Percentiles rank a stretch among this genome's conserved stretches.
Evolutionary conservation across 208 protist genomes (phyloP).

Genomic region (Trypanosoma cruzi): DNA sequence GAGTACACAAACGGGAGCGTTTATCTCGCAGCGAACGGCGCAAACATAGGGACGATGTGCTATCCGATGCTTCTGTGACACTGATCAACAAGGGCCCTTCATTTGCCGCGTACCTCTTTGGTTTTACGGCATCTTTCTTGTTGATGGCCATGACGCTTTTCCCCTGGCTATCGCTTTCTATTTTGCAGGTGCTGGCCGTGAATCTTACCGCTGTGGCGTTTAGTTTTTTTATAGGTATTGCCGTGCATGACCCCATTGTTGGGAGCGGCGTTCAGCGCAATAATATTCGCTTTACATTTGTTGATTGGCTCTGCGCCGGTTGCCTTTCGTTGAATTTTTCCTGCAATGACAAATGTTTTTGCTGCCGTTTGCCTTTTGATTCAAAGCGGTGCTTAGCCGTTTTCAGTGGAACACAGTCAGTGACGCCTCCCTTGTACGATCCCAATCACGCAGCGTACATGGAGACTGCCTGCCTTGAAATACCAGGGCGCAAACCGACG

Average conservation of each 20-base stretch:
- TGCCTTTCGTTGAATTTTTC: constrained; percentile 79
- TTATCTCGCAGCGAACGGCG: not conserved
- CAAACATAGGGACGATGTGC: not conserved
- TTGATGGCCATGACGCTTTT: constrained; percentile 4
- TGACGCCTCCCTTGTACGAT: constrained; percentile 57
- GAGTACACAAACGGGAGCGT: not conserved
- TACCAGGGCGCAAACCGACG: not conserved
- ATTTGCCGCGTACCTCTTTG: constrained; percentile 42
- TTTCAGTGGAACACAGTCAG: constrained; percentile 46
- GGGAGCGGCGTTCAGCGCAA: constrained; percentile 61
- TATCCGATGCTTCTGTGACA: not conserved
- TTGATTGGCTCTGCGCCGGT: constrained; percentile 73
- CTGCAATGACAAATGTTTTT: constrained; percentile 65
- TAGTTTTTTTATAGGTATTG: constrained; percentile 45
- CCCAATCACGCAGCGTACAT: constrained; percentile 62
- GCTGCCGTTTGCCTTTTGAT: constrained; percentile 69
- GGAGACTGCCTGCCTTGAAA: constrained; percentile 27
- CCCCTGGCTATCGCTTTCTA: not conserved
- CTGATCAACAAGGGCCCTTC: constrained; percentile 21
- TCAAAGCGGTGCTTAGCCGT: constrained; percentile 41
- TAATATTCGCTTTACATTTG: constrained; percentile 55
- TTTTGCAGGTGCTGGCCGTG: constrained; percentile 19
- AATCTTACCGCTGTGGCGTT: constrained; percentile 13
- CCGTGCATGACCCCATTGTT: constrained; percentile 33
- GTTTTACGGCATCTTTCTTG: constrained; percentile 4